Conservation (phyloP, 495 filamentous ascomycete species). For the Aspergillus ostianus region DNA sequence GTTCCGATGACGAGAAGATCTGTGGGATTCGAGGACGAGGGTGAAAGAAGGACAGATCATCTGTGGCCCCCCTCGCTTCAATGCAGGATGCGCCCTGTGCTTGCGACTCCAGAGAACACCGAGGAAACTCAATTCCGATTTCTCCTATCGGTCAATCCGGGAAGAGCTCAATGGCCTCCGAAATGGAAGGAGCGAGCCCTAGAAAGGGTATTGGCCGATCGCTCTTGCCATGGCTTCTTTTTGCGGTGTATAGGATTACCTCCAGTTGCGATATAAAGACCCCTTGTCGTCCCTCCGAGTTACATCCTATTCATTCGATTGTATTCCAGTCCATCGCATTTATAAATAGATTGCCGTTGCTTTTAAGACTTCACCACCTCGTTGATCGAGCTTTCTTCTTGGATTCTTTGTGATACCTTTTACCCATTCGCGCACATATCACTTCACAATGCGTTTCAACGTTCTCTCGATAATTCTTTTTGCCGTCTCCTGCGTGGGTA, state of each 20-base stretch:
- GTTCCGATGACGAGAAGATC: not conserved
- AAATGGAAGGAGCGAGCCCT: constrained; percentile 9
- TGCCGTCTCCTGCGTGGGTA: constrained; percentile 24
- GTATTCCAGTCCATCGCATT: not conserved
- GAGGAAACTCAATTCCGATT: constrained; percentile 8
- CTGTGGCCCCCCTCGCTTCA: constrained; percentile 24
- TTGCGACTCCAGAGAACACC: constrained; percentile 1
- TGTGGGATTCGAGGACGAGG: not conserved
- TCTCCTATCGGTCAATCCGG: constrained; percentile 17
- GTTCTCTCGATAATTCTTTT: constrained; percentile 22
- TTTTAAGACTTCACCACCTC: not conserved
- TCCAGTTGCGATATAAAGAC: constrained; percentile 7
- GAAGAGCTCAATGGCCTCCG: not conserved
- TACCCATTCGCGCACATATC: constrained; percentile 3
- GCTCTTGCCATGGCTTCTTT: constrained; percentile 2
- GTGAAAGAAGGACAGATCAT: constrained; percentile 16
- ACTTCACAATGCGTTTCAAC: constrained; percentile 25
- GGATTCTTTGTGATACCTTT: constrained; percentile 2
- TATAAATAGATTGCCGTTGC: not conserved
- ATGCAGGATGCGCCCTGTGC: constrained; percentile 12
- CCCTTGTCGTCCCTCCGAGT: not conserved
- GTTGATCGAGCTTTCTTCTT: constrained; percentile 1
- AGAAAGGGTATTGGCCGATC: constrained; percentile 4
- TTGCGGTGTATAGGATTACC: constrained; percentile 10
- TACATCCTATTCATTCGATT: not conserved